A percentile compares a stretch with the other conserved stretches of the same genome.
Conservation (phyloP, 306 rosid species). For the Lathyrus sativus region DNA sequence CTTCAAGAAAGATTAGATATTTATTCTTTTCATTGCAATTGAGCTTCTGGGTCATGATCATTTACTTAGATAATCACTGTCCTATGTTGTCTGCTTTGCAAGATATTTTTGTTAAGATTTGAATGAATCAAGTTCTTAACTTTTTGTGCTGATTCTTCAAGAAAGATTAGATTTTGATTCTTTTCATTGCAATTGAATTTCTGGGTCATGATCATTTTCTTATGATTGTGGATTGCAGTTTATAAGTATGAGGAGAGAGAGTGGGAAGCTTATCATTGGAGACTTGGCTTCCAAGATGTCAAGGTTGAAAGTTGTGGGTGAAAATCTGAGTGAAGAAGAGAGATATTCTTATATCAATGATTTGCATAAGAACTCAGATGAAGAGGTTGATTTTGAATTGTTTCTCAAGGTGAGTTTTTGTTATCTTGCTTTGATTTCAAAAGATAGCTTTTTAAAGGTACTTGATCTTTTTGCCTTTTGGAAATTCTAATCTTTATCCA, state of each 20-base stretch:
- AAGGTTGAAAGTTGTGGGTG: slow-evolving; percentile 78
- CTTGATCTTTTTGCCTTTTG: slow-evolving; percentile 34
- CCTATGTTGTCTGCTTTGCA: neutral
- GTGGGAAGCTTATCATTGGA: slow-evolving; percentile 64
- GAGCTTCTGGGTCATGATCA: slow-evolving; percentile 10
- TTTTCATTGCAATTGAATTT: slow-evolving; percentile 2
- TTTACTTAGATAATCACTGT: neutral
- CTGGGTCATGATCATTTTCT: neutral
- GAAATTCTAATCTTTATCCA: slow-evolving; percentile 20
- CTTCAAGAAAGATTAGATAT: neutral
- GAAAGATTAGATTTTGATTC: slow-evolving; percentile 9
- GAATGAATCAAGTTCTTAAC: neutral
- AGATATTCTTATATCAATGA: slow-evolving; percentile 75
- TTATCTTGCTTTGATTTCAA: slow-evolving; percentile 5
- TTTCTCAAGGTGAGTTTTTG: slow-evolving; percentile 73
- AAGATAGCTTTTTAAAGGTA: slow-evolving; percentile 11
- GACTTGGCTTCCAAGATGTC: slow-evolving; percentile 93
- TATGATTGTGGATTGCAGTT: slow-evolving; percentile 17
- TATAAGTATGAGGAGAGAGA: slow-evolving; percentile 55
- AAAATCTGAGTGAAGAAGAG: slow-evolving; percentile 80
- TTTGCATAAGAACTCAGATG: slow-evolving; percentile 65
- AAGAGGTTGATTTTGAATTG: slow-evolving; percentile 85
- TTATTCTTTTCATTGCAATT: neutral
- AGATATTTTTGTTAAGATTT: neutral
- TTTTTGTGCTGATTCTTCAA: neutral